phyloP scores from a whole-genome alignment of 2,329 filamentous ascomycete genomes.

The Penicillium sp. region DNA sequence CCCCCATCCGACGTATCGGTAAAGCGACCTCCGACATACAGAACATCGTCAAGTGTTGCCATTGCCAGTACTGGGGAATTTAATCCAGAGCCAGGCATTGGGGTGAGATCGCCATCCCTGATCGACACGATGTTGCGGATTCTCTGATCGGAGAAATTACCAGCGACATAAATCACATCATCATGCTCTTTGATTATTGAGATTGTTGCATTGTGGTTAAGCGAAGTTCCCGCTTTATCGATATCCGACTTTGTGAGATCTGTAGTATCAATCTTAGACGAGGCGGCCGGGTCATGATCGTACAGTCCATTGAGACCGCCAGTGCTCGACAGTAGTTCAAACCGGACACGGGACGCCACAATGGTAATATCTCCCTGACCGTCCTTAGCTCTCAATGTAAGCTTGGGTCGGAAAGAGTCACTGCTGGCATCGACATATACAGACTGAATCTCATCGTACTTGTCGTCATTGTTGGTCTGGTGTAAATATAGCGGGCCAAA shows the following conservation, averaged over 20 bases:
- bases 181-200: conserved; percentile 65
- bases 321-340: conserved; percentile 60
- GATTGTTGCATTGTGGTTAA: conserved; percentile 67
- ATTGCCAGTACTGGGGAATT: conserved; percentile 75
- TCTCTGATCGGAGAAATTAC: conserved; percentile 72
- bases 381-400: conserved; percentile 70
- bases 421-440: conserved; percentile 77
- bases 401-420: conserved; percentile 70
- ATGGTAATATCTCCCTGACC: conserved; percentile 66
- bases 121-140: conserved; percentile 77
- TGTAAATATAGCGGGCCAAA: conserved; percentile 63
- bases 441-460: conserved; percentile 89
- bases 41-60: conserved; percentile 61
- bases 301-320: conserved; percentile 86
- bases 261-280: conserved; percentile 52
- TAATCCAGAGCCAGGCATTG: conserved; percentile 69
- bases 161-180: conserved; percentile 71
- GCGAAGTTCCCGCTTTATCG: conserved; percentile 70
- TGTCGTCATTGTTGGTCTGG: conserved; percentile 95
- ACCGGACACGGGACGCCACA: conserved; percentile 86
- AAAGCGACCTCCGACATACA: conserved; percentile 87
- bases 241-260: conserved; percentile 72
- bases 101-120: conserved; percentile 59
- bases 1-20: conserved; percentile 66
- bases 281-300: conserved; percentile 72